Percentiles rank a stretch among this genome's conserved stretches.
Conservation (phyloP, 2,329 filamentous ascomycete genomes). For the Fusarium zealandicum region DNA sequence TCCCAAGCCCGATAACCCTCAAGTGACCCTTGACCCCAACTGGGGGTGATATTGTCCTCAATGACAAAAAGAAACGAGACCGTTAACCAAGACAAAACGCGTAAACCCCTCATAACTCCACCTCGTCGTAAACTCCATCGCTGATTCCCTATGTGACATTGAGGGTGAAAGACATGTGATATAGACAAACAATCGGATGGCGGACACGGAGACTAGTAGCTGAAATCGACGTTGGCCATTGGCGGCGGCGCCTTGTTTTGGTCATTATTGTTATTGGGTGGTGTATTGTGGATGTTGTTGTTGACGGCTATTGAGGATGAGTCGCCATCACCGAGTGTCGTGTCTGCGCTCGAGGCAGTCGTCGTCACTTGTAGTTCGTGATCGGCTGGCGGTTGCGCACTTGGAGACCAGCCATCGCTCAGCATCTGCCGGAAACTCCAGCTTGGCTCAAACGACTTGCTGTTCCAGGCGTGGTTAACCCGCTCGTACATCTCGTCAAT, state of each 20-base stretch:
- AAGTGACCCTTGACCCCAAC: slow-evolving; percentile 22
- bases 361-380: slow-evolving; percentile 60
- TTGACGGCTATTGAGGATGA: slow-evolving; percentile 52
- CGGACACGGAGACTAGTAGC: slow-evolving; percentile 55
- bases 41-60: slow-evolving; percentile 25
- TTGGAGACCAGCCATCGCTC: slow-evolving; percentile 66
- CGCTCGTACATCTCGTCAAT: slow-evolving; percentile 82
- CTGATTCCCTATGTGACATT: slow-evolving; percentile 44
- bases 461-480: slow-evolving; percentile 74
- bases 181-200: slow-evolving; percentile 38
- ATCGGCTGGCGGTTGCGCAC: slow-evolving; percentile 57
- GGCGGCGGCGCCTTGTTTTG: slow-evolving; percentile 60
- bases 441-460: slow-evolving; percentile 69
- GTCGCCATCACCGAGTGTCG: slow-evolving; percentile 49
- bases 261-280: slow-evolving; percentile 47
- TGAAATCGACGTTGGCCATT: slow-evolving; percentile 68
- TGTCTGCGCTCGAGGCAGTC: slow-evolving; percentile 54
- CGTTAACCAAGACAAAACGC: slow-evolving; percentile 20
- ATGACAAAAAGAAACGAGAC: slow-evolving; percentile 22
- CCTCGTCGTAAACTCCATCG: slow-evolving; percentile 45
- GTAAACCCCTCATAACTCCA: slow-evolving; percentile 39
- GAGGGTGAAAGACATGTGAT: slow-evolving; percentile 37
- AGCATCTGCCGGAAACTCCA: slow-evolving; percentile 75
- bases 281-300: slow-evolving; percentile 44
- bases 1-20: slow-evolving; percentile 23